Evolutionary conservation across 371 early-diverging fungal species (phyloP).

Genomic region (Syncephalastrum monosporum): DNA sequence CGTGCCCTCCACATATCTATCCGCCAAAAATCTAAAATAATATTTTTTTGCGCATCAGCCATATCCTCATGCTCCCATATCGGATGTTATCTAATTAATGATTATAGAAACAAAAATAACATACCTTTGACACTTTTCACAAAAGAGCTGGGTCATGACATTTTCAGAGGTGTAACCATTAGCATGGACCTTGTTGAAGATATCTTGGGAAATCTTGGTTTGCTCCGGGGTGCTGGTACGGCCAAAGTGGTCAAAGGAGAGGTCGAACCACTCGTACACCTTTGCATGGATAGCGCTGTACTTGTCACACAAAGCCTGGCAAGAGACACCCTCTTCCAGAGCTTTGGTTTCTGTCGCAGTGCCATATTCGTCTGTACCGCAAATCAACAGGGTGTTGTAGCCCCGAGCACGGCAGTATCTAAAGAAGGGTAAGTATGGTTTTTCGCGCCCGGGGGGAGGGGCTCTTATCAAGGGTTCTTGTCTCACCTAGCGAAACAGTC

Average conservation of each 20-base stretch:
- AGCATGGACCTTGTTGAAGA: conserved; percentile 81
- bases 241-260: conserved; percentile 98
- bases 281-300: conserved; percentile 89
- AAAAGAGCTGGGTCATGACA: conserved; percentile 90
- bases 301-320: conserved; percentile 96
- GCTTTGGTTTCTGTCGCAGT: conserved; percentile 99
- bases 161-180: conserved; percentile 80
- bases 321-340: conserved; percentile 86
- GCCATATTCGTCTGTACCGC: conserved; percentile 99
- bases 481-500: conserved; percentile 92
- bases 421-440: background rate
- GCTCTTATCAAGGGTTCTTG: background rate
- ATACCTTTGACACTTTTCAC: conserved; percentile 82
- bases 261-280: conserved; percentile 96
- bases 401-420: conserved; percentile 91
- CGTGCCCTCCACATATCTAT: conserved; percentile 98
- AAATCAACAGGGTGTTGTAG: conserved; percentile 92
- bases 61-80: background rate
- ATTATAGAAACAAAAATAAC: background rate
- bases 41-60: background rate
- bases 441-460: too few relatives aligned
- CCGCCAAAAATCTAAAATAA: conserved; percentile 89
- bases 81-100: background rate
- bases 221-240: conserved; percentile 93
- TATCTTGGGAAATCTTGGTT: conserved; percentile 91